Percentiles rank a stretch among this genome's conserved stretches.
Conservation (phyloP, 306 rosid genomes). For the Castanospermum australe region DNA sequence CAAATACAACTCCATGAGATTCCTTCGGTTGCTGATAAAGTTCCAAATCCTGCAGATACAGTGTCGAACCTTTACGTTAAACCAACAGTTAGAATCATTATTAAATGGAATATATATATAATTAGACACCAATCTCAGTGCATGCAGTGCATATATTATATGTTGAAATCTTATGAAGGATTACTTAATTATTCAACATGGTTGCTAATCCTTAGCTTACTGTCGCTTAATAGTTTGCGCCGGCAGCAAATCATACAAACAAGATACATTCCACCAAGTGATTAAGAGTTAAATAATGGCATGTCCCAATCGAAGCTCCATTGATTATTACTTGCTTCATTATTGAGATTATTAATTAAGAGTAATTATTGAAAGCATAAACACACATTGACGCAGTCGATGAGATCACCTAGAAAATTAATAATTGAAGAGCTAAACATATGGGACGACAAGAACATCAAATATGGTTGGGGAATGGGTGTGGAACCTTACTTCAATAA, state of each 20-base stretch:
- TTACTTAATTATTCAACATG: constrained; percentile 28
- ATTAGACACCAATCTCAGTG: constrained; percentile 39
- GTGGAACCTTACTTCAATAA: constrained; percentile 17
- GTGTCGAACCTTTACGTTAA: constrained; percentile 42
- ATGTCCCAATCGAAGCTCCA: constrained; percentile 35
- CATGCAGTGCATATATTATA: constrained; percentile 23
- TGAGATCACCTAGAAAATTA: constrained; percentile 37
- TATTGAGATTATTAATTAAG: constrained; percentile 40
- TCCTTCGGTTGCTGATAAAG: constrained; percentile 39
- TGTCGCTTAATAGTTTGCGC: constrained; percentile 47
- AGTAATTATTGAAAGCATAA: constrained; percentile 29
- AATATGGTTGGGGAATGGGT: constrained; percentile 3
- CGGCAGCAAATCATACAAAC: constrained; percentile 43
- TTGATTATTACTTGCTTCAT: constrained; percentile 32
- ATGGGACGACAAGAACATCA: constrained; percentile 16
- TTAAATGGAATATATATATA: neutral
- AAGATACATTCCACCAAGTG: constrained; percentile 36
- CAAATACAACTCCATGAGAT: constrained; percentile 48
- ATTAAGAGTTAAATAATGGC: constrained; percentile 26
- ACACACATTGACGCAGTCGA: constrained; percentile 27
- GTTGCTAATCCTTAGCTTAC: constrained; percentile 20
- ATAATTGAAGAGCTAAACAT: constrained; percentile 21
- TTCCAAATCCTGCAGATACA: constrained; percentile 34
- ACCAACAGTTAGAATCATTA: constrained; percentile 16
- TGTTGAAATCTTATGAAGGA: constrained; percentile 11